Base-by-base conservation (phyloP, 768 basidiomycete species). In the Dentipellis sp. region DNA sequence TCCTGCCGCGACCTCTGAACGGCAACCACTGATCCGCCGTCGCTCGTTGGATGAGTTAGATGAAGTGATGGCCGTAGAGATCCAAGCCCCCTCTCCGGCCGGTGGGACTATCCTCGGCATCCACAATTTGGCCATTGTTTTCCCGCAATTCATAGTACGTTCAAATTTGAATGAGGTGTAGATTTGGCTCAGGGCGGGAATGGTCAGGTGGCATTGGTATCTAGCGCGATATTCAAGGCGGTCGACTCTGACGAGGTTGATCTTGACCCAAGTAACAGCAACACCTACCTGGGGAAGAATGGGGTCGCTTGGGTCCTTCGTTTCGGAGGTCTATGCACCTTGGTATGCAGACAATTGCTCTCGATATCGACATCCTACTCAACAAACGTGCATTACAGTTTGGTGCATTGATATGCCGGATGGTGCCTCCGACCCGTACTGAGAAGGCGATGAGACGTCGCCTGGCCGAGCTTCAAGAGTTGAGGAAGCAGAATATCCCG, bases 221-320 rank as follows among this genome's bases (percentile, higher is more conserved):
- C 91, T 1, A 93, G 89, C 62, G 67, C 81, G 23, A 95, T 97
- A 61, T 95, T 97, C 80, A 80, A 80, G 46, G 66, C 86, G 34
- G 89, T 87, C 2, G 94, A 95, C 63, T 79, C 81, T 10, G 69
- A 50, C 16, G 11, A 71, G 11, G 66, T 68, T n/a, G 74, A 71
- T 36, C 67, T 69, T 2, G 68, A 76, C 42, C 76, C 76, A 1
- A 67, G 69, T 7, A 75, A 75, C 21, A 29, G 78, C 38, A 74
- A 72, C 55, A 81, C 81, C 11, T 91, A 88, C 68, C 76, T 79
- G 57, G 89, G 88, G 35, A 93, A 91, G 74, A 86, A 84, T 54
- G 94, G 94, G 36, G 92, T 97, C 29, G 91, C 87, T 2, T 97
- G 94, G 93, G 89, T 95, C 6, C 71, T 97, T 55, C 83, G 93